Base-by-base conservation (phyloP, 345 rosid genomes). In the Acer negundo region DNA sequence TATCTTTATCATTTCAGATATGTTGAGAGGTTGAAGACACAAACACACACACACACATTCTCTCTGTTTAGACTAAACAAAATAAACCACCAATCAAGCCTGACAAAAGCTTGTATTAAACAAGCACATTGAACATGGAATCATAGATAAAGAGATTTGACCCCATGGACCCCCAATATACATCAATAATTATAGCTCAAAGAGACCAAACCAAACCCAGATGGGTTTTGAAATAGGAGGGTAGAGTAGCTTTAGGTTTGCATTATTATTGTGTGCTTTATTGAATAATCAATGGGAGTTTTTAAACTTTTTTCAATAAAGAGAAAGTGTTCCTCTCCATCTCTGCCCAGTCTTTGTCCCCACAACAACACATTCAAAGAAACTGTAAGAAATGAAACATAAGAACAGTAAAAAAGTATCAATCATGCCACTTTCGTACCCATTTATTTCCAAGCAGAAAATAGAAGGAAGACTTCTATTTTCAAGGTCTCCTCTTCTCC, bases 261-360 rank as follows among this genome's bases (percentile, higher is more conserved):
- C 46, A 42, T 42, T 42, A 35, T 35, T 35, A 35, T 35, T 35
- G 38, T 35, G 6, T 35, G 38, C 38, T 35, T 35, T 35, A 35
- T 35, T 35, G 38, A 35, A 4, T 6, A 4, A n/a, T 46, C 47
- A 4, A 64, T 42, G 16, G 16, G 3, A 20, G 64, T 23, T 31
- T 46, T 10, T 35, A 46, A 49, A 17, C 63, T 75, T 46, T 46
- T 80, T 75, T 67, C 73, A 38, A 78, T 26, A 28, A 70, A 74
- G 64, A 24, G 66, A 38, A 53, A 70, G 51, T 6, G 10, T 35
- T 35, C 35, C 0, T 31, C 38, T 35, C 74, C n/a, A 70, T 28
- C 59, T 46, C 59, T 46, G 61, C n/a, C 38, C 38, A 58, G 11
- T 40, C 6, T 35, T 8, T n/a, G 61, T 47, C 78, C 80, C 80